phyloP scores from a whole-genome alignment of 148 eudicot species.

The Arctostaphylos glauca region DNA sequence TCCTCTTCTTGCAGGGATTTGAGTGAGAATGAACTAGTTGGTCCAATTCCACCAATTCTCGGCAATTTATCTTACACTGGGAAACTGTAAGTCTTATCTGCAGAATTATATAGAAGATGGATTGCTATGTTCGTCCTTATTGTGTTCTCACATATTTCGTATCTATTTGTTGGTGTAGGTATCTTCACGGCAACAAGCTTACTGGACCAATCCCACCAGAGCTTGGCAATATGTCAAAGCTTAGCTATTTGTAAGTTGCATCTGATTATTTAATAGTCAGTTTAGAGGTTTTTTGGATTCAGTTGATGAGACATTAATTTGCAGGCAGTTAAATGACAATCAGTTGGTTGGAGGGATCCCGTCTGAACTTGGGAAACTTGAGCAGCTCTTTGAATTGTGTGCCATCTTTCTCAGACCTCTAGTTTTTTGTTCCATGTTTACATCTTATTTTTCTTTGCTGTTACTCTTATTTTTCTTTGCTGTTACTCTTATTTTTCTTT shows the following conservation, averaged over 20 bases:
- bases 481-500: too few species aligned
- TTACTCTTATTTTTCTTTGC: too few species aligned
- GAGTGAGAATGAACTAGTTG: slow-evolving; percentile 65
- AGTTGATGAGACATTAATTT: slow-evolving; percentile 5
- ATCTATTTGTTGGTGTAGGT: slow-evolving; percentile 25
- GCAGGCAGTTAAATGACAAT: slow-evolving; percentile 70
- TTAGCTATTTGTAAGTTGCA: slow-evolving; percentile 60
- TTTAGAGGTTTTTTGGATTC: neutral
- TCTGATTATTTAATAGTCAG: neutral
- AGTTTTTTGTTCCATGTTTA: neutral
- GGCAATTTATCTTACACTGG: slow-evolving; percentile 74
- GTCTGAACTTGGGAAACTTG: slow-evolving; percentile 67
- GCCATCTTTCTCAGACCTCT: slow-evolving; percentile 1
- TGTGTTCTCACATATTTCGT: neutral
- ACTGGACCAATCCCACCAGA: slow-evolving; percentile 68
- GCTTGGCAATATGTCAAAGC: slow-evolving; percentile 73
- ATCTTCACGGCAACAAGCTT: slow-evolving; percentile 69
- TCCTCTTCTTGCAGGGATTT: slow-evolving; percentile 43
- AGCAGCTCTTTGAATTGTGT: slow-evolving; percentile 70
- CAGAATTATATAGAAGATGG: neutral
- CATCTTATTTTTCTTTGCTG: neutral
- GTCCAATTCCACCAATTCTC: slow-evolving; percentile 65
- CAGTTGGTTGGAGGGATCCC: slow-evolving; percentile 56
- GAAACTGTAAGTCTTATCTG: slow-evolving; percentile 46
- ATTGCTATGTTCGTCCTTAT: too few species aligned